phyloP scores from a whole-genome alignment of 73 alveolate species.

The Stentor coeruleus region DNA sequence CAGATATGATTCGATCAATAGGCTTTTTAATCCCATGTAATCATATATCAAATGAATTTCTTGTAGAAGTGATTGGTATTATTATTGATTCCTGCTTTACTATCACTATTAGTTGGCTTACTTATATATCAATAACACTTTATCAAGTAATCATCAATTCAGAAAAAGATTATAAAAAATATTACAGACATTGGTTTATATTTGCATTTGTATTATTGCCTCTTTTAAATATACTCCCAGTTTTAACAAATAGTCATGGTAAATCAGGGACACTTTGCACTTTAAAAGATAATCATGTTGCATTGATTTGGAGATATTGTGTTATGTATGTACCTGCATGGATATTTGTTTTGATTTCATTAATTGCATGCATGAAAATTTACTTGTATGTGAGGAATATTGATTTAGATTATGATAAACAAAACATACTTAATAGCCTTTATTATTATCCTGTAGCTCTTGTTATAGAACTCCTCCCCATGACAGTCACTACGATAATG shows the following conservation, averaged over 20 bases:
- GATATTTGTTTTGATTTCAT: neutral
- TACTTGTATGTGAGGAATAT: neutral
- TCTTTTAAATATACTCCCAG: neutral
- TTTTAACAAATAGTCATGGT: neutral
- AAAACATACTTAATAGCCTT: neutral
- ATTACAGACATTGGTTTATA: neutral
- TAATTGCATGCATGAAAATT: neutral
- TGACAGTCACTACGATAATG: neutral
- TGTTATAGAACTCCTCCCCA: neutral
- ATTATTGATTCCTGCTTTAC: neutral
- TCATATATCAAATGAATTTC: neutral
- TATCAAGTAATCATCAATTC: neutral
- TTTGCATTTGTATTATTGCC: neutral
- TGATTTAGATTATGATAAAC: neutral
- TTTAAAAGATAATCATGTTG: neutral
- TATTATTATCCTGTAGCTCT: neutral
- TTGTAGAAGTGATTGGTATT: neutral
- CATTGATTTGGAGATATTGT: neutral
- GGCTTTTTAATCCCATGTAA: neutral
- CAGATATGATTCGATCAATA: neutral
- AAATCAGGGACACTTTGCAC: neutral
- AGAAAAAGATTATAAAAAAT: neutral
- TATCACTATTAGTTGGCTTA: neutral
- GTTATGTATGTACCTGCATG: neutral
- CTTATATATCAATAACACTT: neutral